Evolutionary conservation across 169 alveolate species (phyloP).

Genomic region (Cryptosporidium canis): DNA sequence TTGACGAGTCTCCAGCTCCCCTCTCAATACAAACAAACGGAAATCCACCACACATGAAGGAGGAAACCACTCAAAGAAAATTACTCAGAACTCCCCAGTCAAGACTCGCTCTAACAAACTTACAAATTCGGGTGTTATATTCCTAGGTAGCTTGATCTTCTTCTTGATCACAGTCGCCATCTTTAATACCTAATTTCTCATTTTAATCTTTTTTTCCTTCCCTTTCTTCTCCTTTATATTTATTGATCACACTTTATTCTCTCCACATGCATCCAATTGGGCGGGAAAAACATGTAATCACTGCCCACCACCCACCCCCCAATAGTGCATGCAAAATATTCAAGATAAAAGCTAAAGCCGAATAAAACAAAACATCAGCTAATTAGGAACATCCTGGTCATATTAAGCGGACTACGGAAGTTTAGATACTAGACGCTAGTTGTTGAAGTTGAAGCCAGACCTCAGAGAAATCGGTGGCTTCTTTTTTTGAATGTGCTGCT

Average conservation of each 20-base stretch:
- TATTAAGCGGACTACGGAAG: background rate
- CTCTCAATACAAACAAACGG: background rate
- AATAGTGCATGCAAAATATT: background rate
- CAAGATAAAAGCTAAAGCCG: background rate
- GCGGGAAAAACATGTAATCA: slow-evolving; percentile 9
- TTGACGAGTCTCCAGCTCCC: background rate
- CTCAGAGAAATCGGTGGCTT: slow-evolving; percentile 47
- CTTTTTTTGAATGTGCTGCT: background rate
- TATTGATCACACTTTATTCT: background rate
- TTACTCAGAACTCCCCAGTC: background rate
- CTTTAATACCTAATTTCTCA: too few relatives aligned
- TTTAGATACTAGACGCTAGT: background rate
- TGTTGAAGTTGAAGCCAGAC: slow-evolving; percentile 47
- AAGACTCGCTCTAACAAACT: background rate
- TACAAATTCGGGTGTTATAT: slow-evolving; percentile 64
- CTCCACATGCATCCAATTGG: background rate
- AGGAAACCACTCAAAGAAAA: background rate
- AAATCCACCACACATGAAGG: background rate
- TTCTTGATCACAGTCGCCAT: slow-evolving; percentile 39
- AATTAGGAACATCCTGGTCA: too few relatives aligned
- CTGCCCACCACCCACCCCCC: background rate
- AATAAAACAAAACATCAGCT: background rate
- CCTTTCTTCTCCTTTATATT: background rate
- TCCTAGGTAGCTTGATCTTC: slow-evolving; percentile 29
- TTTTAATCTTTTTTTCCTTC: too few relatives aligned